phyloP scores from a whole-genome alignment of 2,329 filamentous ascomycete genomes.

The Hymenoscyphus fraxineus region DNA sequence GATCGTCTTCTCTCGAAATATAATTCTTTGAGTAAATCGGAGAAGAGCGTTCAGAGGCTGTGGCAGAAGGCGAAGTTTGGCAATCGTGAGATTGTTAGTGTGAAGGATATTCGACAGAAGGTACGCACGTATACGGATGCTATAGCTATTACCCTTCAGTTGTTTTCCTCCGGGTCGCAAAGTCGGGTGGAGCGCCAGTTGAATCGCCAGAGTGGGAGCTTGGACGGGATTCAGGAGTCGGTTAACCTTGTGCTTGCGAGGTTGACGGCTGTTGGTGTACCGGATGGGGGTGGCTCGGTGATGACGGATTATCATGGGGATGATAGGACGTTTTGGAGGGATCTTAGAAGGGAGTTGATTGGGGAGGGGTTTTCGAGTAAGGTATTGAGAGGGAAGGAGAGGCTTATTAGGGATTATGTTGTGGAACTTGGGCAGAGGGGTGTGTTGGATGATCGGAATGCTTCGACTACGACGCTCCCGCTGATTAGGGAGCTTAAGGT shows the following conservation, averaged over 20 bases:
- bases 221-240: conserved; percentile 12
- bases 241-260: conserved; percentile 17
- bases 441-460: conserved; percentile 15
- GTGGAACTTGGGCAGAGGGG: conserved; percentile 24
- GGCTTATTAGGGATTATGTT: conserved; percentile 22
- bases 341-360: conserved; percentile 51
- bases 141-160: conserved; percentile 14
- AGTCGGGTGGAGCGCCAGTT: conserved; percentile 18
- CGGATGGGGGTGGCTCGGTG: conserved; percentile 15
- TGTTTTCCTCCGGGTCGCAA: conserved; percentile 15
- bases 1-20: conserved; percentile 17
- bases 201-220: conserved; percentile 16
- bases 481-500: neutral
- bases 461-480: neutral
- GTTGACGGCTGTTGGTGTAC: neutral
- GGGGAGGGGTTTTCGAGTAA: conserved; percentile 52
- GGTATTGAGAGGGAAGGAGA: conserved; percentile 52
- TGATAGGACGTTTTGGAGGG: conserved; percentile 50
- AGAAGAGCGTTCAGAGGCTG: conserved; percentile 12
- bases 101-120: conserved; percentile 13
- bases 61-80: conserved; percentile 20
- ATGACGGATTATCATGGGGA: conserved; percentile 34
- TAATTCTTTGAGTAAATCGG: conserved; percentile 16
- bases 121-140: conserved; percentile 19
- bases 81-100: conserved; percentile 18